phyloP scores from a whole-genome alignment of 805 yeast genomes.

The Candida hispaniensis region DNA sequence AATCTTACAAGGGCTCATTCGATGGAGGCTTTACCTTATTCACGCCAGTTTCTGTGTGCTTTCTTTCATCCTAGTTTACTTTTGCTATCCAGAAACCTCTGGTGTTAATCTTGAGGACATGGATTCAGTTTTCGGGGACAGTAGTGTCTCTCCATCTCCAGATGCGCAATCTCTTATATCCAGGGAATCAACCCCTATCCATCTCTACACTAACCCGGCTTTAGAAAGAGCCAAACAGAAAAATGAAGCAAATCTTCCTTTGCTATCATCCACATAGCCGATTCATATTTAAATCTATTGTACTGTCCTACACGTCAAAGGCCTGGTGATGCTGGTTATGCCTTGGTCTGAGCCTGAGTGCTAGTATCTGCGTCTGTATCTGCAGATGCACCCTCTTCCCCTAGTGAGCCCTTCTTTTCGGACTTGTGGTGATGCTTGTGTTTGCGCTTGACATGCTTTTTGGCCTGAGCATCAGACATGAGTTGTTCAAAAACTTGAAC shows the following conservation, averaged over 20 bases:
- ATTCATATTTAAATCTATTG: no score
- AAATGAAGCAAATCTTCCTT: no score
- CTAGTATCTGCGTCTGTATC: no score
- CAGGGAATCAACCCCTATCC: constrained; percentile 2
- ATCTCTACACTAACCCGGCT: constrained; percentile 3
- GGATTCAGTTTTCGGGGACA: constrained; percentile 81
- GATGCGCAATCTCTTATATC: constrained; percentile 8
- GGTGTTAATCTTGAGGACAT: constrained; percentile 83
- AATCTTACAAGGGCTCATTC: constrained; percentile 59
- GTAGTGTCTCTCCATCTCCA: constrained; percentile 25
- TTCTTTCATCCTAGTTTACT: constrained; percentile 62
- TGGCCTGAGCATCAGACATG: constrained; percentile 72
- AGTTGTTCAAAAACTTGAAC: constrained; percentile 81
- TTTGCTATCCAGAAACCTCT: constrained; percentile 78
- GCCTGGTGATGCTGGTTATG: no score
- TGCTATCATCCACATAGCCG: no score
- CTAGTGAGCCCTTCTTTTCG: no score
- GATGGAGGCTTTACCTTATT: constrained; percentile 71
- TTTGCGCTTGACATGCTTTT: constrained; percentile 46
- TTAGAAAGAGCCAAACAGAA: not conserved
- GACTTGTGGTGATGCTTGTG: no score
- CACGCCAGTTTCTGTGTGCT: constrained; percentile 70
- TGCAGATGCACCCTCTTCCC: no score
- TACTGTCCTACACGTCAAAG: no score
- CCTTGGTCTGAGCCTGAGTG: no score